Conservation (phyloP, 306 rosid genomes). For the Quercus berberidifolia region DNA sequence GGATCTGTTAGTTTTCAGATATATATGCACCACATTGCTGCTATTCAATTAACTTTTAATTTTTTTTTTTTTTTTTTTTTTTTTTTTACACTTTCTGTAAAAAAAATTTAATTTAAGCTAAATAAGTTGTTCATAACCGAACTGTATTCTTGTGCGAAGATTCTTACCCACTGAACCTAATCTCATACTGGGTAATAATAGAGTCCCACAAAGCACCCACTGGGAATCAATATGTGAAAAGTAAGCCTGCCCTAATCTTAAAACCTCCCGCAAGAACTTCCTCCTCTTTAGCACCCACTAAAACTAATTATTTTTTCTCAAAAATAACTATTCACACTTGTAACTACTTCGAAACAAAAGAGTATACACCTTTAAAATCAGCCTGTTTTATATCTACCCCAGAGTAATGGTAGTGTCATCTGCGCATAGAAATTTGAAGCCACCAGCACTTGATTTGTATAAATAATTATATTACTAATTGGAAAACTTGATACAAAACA, state of each 20-base stretch:
- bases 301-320: background rate
- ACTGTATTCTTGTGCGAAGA: background rate
- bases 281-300: background rate
- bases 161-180: background rate
- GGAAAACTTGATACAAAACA: background rate
- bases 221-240: background rate
- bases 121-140: accelerated
- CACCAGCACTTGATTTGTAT: background rate
- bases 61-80: too few species aligned
- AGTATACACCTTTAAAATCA: background rate
- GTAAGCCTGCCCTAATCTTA: background rate
- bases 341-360: background rate
- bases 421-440: background rate
- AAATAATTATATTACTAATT: background rate
- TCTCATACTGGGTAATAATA: background rate
- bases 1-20: constrained; percentile 35
- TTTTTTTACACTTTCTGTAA: too few species aligned
- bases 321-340: background rate
- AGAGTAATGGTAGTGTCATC: background rate
- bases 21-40: background rate
- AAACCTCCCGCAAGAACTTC: background rate
- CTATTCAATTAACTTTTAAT: too few species aligned
- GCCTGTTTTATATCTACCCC: background rate
- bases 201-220: background rate
- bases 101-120: too few species aligned